Percentiles rank a stretch among this genome's conserved stretches.
Conservation (phyloP, 768 basidiomycete genomes). For the Daedaleopsis nitida region DNA sequence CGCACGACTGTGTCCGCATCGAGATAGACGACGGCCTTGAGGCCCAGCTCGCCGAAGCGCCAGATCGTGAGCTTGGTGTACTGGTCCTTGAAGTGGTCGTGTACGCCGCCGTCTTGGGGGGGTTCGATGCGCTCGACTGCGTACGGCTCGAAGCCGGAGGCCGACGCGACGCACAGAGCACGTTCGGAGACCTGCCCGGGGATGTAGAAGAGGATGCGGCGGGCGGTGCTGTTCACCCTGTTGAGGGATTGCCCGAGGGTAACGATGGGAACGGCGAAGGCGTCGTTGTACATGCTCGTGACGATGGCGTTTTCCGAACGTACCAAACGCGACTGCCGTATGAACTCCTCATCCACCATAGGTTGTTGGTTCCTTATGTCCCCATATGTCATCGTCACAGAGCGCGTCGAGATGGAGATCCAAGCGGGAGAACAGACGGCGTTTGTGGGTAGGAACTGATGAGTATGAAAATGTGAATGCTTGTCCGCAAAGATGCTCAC, state of each 20-base stretch:
- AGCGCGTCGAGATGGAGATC: background rate
- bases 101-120: constrained; percentile 37
- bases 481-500: background rate
- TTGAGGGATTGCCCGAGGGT: constrained; percentile 31
- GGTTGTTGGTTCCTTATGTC: constrained; percentile 11
- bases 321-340: background rate
- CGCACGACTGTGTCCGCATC: constrained; percentile 42
- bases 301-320: constrained; percentile 27
- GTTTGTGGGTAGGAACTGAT: background rate
- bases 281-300: constrained; percentile 31
- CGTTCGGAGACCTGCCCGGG: constrained; percentile 35
- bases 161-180: constrained; percentile 39
- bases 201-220: constrained; percentile 32
- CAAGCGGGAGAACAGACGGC: background rate
- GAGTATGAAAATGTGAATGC: background rate
- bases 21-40: constrained; percentile 38
- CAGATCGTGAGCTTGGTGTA: constrained; percentile 45
- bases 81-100: constrained; percentile 38
- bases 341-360: constrained; percentile 8
- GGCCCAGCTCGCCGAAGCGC: constrained; percentile 33
- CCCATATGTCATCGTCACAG: background rate
- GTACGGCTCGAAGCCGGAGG: constrained; percentile 38
- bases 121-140: constrained; percentile 38
- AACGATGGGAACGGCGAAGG: constrained; percentile 29
- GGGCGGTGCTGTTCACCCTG: constrained; percentile 30